Conservation (phyloP, 768 basidiomycete species). For the Paxillus rubicundulus region DNA sequence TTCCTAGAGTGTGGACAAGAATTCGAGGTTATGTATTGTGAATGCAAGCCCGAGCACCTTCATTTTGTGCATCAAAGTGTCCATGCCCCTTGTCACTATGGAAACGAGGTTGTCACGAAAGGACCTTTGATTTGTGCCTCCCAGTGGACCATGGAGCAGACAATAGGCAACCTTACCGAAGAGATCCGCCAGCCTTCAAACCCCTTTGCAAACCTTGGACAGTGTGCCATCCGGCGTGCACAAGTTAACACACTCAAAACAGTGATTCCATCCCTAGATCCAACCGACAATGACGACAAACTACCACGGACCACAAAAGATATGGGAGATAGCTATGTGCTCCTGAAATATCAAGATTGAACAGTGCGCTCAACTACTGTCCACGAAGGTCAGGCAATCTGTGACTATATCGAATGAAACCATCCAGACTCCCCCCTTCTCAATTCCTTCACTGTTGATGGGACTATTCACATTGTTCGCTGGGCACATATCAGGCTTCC, state of each 20-base stretch:
- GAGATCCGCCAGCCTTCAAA: slow-evolving; percentile 27
- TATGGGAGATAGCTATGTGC: not conserved
- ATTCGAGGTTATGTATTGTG: slow-evolving; percentile 31
- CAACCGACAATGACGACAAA: not conserved
- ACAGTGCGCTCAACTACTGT: not conserved
- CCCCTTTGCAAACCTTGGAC: slow-evolving; percentile 26
- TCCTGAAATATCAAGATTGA: not conserved
- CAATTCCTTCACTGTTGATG: too few species aligned
- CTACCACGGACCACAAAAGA: not conserved
- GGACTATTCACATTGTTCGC: too few species aligned
- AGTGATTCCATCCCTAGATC: slow-evolving; percentile 11
- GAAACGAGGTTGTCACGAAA: slow-evolving; percentile 15
- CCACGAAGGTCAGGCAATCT: not conserved
- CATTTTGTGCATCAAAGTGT: slow-evolving; percentile 29
- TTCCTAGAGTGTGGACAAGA: slow-evolving; percentile 25
- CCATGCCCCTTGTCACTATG: slow-evolving; percentile 25
- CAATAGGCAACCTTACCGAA: slow-evolving; percentile 24
- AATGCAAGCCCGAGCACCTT: slow-evolving; percentile 18
- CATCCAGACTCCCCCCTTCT: too few species aligned
- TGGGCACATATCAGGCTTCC: too few species aligned
- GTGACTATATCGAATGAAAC: not conserved
- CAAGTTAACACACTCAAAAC: slow-evolving; percentile 17
- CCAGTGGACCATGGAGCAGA: slow-evolving; percentile 30
- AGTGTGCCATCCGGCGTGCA: slow-evolving; percentile 21
- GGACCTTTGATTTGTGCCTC: slow-evolving; percentile 22